Evolutionary conservation across 73 alveolate species (phyloP), one percentile per base, ranked within the genome.

Genomic region (Paramecium pentaurelia): DNA sequence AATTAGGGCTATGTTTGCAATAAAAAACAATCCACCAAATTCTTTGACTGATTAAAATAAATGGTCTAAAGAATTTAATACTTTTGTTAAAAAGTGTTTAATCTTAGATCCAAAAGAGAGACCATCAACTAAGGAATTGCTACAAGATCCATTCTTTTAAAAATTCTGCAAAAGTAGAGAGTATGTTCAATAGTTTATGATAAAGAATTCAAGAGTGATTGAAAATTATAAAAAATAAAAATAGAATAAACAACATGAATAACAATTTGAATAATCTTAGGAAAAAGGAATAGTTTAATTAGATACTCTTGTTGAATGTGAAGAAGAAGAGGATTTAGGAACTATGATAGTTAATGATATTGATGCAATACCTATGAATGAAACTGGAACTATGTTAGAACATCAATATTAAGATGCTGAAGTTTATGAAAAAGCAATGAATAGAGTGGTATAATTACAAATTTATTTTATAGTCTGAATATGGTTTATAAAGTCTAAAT

Each of bases 101-200:
- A 97, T 96, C 22, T 77, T 97, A 38, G 98, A 97, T 75, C 99
- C 99, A 3, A 95, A 95, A 28, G 86, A 96, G 36, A 93, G 99
- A 37, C 99, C 99, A n/a, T 92, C 98, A 0, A 99, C 99, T 0
- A 95, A 96, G 71, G 99, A 98, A 73, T 94, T 98, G 68, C 92
- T 98, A 1, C 77, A 92, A 22, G 99, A 98, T 93, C 98, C 99
- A 22, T 97, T 98, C 93, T 71, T 89, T 25, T 20, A 38, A n/a
- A 89, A 36, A 45, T 71, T 45, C 42, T 89, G 94, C 64, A 89
- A 77, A 73, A 49, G 51, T 40, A 71, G 58, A 89, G 94, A 89
- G 32, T 89, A 42, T 73, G 58, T 71, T 34, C 47, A 28, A 89
- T 47, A 89, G 51, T 47, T 44, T 51, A 58, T 71, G 85, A 71